Conservation (phyloP, 352 stramenopile genomes). For the Phytopythium ostracodes region DNA sequence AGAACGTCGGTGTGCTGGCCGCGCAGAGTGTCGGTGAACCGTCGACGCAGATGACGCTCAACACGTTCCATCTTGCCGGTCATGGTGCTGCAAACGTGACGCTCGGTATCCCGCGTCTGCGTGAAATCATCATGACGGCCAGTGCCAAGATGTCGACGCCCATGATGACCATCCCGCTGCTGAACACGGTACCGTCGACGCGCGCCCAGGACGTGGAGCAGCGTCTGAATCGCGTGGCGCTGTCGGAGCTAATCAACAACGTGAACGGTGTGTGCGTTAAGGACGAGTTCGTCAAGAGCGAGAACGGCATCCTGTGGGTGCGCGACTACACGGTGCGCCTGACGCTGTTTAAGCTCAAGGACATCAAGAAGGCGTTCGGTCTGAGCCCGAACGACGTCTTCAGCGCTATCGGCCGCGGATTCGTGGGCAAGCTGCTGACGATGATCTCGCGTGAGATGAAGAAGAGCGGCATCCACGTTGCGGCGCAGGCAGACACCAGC, state of each 20-base stretch:
- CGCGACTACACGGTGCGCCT: slow-evolving; percentile 96
- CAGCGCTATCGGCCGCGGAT: slow-evolving; percentile 76
- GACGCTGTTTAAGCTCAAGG: slow-evolving; percentile 91
- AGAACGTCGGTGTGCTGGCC: slow-evolving; percentile 98
- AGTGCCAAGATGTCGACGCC: slow-evolving; percentile 97
- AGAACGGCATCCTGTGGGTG: slow-evolving; percentile 92
- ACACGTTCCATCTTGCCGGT: slow-evolving; percentile 99
- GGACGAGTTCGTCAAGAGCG: slow-evolving; percentile 89
- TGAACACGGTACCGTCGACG: slow-evolving; percentile 37
- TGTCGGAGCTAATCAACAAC: slow-evolving; percentile 93
- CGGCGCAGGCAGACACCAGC: slow-evolving; percentile 47
- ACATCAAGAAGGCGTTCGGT: slow-evolving; percentile 95
- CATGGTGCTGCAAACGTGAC: slow-evolving; percentile 99
- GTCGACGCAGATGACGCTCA: slow-evolving; percentile 99
- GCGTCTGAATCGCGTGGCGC: slow-evolving; percentile 90
- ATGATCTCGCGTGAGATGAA: slow-evolving; percentile 95
- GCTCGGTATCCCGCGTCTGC: slow-evolving; percentile 98
- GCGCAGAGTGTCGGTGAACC: slow-evolving; percentile 99
- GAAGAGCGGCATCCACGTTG: slow-evolving; percentile 70
- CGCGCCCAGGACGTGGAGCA: slow-evolving; percentile 78
- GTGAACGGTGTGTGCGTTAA: slow-evolving; percentile 89
- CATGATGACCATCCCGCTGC: slow-evolving; percentile 98
- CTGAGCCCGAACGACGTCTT: slow-evolving; percentile 94
- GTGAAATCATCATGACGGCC: slow-evolving; percentile 99
- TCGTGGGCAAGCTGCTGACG: slow-evolving; percentile 92